Evolutionary conservation across 176 grass and related monocot genomes (phyloP), one percentile per base, ranked within the genome.

Genomic region (Oryza glaberrima): DNA sequence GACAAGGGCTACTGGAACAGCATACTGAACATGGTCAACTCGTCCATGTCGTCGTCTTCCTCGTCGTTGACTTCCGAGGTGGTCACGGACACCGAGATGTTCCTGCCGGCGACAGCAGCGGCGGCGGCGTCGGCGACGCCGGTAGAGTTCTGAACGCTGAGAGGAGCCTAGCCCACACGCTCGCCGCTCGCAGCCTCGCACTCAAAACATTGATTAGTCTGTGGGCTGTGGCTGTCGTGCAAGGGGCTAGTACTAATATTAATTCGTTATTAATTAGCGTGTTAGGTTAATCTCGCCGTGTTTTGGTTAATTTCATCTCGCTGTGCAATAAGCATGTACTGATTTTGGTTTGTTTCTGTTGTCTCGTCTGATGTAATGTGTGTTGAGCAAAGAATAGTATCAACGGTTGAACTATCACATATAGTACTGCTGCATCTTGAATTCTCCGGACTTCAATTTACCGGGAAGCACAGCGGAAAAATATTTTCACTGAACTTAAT

Each of bases 1-100:
- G 90, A 77, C 78, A 92, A 73, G 84, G 72, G 72, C 17, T 94
- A 94, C 84, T 94, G 92, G 92, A 94, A 72, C 83, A 92, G 74
- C 87, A 90, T 94, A 61, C 75, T 94, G 0, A 83, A 88, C 41
- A 90, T 91, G 81, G 90, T 88, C 44, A 88, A 88, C 78, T 88
- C 89, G 4, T 87, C 92, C 74, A 72, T 91, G 40, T 87, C 85
- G 9, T 82, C 87, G 15, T 69, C 71, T 4, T 85, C 92, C 14
- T 83, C 89, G 5, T 76, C 87, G 1, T 48, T 92, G 67, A 58
- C 73, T 0, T 77, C 83, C 43, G 79, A 86, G 23, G 35, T 51
- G 3, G 88, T 86, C 54, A 44, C 44, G 15, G 78, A 76, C 66
- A 54, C 58, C 36, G 67, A 17, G 22, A 67, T 65, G 34, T 86